Conservation (phyloP, 2,329 filamentous ascomycete species). For the Hypocreales sp. region DNA sequence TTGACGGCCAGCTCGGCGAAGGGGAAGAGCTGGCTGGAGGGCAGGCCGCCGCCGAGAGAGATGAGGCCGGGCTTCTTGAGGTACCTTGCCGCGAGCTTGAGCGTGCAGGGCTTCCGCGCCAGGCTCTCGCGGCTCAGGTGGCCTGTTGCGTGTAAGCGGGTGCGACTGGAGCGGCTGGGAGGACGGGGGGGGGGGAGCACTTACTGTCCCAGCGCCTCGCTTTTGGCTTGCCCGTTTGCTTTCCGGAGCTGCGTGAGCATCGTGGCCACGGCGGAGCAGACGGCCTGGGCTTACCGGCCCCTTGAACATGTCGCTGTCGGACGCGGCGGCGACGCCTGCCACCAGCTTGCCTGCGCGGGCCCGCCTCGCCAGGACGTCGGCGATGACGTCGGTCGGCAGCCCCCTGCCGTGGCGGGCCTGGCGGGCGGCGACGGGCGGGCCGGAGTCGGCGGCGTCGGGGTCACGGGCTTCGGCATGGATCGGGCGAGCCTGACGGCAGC, state of each 20-base stretch:
- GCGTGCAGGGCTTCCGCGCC: slow-evolving; percentile 46
- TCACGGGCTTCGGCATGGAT: too few species aligned
- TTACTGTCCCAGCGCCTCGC: slow-evolving; percentile 75
- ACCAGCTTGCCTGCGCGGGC: slow-evolving; percentile 56
- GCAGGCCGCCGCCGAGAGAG: slow-evolving; percentile 81
- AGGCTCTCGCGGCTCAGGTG: slow-evolving; percentile 48
- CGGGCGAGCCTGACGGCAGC: too few species aligned
- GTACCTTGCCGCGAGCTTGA: slow-evolving; percentile 70
- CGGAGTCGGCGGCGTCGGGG: too few species aligned
- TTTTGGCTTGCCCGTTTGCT: slow-evolving; percentile 46
- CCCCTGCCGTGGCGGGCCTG: slow-evolving; percentile 10
- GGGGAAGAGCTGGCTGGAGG: slow-evolving; percentile 85
- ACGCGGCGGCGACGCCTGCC: slow-evolving; percentile 60
- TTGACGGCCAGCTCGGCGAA: slow-evolving; percentile 64
- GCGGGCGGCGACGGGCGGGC: slow-evolving; percentile 9
- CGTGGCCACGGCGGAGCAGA: not conserved
- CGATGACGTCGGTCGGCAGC: slow-evolving; percentile 11
- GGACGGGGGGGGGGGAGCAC: slow-evolving; percentile 20
- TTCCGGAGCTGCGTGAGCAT: too few species aligned
- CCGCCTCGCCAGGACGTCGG: slow-evolving; percentile 26
- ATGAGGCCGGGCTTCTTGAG: slow-evolving; percentile 74
- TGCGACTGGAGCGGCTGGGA: too few species aligned
- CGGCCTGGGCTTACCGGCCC: slow-evolving; percentile 48
- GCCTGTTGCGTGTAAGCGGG: too few species aligned
- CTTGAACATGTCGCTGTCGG: slow-evolving; percentile 75